phyloP scores from a whole-genome alignment of 2,329 filamentous ascomycete genomes.

The Diaporthe velutina region DNA sequence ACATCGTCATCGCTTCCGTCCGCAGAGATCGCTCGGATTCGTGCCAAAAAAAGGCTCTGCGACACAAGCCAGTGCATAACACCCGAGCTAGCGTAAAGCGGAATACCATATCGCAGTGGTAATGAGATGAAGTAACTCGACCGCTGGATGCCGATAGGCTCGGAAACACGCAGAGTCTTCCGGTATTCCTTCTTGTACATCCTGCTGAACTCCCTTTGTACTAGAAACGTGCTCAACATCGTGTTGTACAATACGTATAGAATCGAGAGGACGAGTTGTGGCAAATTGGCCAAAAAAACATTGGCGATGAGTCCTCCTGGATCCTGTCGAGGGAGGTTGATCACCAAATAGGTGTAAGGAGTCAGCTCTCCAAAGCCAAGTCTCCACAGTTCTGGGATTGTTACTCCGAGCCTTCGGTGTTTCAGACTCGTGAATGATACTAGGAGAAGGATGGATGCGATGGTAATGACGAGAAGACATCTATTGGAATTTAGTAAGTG shows the following conservation, averaged over 20 bases:
- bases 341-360: conserved; percentile 6
- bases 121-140: conserved; percentile 59
- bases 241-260: conserved; percentile 59
- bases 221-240: conserved; percentile 59
- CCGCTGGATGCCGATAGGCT: conserved; percentile 54
- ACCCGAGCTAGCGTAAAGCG: conserved; percentile 51
- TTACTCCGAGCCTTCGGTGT: neutral
- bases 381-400: neutral
- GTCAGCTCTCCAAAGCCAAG: neutral
- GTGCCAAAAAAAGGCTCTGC: conserved; percentile 58
- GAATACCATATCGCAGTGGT: conserved; percentile 58
- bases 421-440: neutral
- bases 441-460: neutral
- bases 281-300: conserved; percentile 50
- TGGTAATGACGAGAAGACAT: neutral
- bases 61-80: conserved; percentile 64
- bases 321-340: neutral
- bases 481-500: neutral
- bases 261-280: conserved; percentile 60
- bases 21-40: conserved; percentile 48
- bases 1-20: conserved; percentile 41
- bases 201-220: conserved; percentile 59
- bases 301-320: neutral
- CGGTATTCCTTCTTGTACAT: conserved; percentile 48
- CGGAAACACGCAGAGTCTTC: conserved; percentile 57